Conservation (phyloP, 768 basidiomycete species). For the Suillus spraguei region DNA sequence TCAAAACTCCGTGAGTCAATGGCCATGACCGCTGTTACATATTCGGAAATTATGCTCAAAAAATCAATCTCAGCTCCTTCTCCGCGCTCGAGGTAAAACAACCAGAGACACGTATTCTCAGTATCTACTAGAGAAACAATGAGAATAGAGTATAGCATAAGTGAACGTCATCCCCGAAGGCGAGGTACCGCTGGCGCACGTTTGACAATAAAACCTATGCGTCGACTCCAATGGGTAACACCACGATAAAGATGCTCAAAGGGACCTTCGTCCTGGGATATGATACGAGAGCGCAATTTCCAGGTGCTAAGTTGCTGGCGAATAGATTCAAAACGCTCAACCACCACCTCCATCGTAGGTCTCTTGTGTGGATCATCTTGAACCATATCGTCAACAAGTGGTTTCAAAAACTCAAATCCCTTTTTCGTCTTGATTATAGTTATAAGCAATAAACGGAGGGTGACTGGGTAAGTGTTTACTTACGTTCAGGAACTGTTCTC, state of each 20-base stretch:
- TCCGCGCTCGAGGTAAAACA: not conserved
- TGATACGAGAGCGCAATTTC: conserved; percentile 33
- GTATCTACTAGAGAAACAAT: not conserved
- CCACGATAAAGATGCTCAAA: conserved; percentile 18
- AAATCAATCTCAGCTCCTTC: not conserved
- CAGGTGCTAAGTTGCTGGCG: conserved; percentile 9
- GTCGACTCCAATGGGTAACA: conserved; percentile 29
- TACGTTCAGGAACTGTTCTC: conserved; percentile 35
- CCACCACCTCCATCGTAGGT: conserved; percentile 25
- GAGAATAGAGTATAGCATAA: not conserved
- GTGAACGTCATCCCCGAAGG: no score
- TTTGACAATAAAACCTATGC: conserved; percentile 16
- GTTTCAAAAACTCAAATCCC: conserved; percentile 28
- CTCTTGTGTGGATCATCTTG: conserved; percentile 24
- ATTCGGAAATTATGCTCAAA: not conserved
- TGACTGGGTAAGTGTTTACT: no score
- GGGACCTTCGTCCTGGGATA: not conserved
- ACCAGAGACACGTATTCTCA: not conserved
- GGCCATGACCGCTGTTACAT: not conserved
- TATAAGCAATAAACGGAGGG: no score
- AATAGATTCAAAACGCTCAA: conserved; percentile 21
- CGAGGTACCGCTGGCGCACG: not conserved
- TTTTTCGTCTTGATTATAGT: no score
- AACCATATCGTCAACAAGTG: conserved; percentile 25
- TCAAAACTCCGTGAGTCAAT: not conserved